Evolutionary conservation across 73 alveolate species (phyloP).

Genomic region (Paramecium sonneborni): DNA sequence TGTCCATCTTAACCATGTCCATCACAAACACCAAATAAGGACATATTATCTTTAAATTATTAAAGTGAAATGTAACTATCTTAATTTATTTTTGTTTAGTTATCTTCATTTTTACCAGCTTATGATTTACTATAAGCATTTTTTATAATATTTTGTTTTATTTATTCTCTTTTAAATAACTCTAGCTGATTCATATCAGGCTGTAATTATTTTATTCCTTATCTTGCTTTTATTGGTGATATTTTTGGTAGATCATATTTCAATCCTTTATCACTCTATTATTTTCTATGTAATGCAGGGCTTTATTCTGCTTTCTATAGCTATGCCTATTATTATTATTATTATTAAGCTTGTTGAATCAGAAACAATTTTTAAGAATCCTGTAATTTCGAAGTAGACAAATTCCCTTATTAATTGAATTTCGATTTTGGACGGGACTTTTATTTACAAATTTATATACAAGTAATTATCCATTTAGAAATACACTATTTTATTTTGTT

Average conservation of each 20-base stretch:
- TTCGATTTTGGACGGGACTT: background rate
- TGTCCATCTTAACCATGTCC: slow-evolving; percentile 85
- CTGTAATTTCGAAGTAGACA: slow-evolving; percentile 6
- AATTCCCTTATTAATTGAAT: background rate
- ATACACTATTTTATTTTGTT: slow-evolving; percentile 33
- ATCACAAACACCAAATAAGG: slow-evolving; percentile 73
- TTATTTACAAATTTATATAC: background rate
- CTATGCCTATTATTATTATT: background rate
- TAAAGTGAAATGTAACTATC: slow-evolving; percentile 47
- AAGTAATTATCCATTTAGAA: slow-evolving; percentile 2
- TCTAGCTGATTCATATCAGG: background rate
- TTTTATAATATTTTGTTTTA: background rate
- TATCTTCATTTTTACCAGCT: slow-evolving; percentile 39
- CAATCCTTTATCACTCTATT: background rate
- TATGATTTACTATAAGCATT: background rate
- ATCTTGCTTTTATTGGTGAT: slow-evolving; percentile 45
- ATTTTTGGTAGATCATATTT: slow-evolving; percentile 1
- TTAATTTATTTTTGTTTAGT: slow-evolving; percentile 38
- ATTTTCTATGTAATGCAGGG: background rate
- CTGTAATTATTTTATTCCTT: background rate
- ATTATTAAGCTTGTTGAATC: background rate
- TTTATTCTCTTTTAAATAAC: background rate
- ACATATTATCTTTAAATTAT: slow-evolving; percentile 24
- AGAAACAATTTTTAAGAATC: background rate
- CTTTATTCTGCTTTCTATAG: background rate